Evolutionary conservation across 2,329 filamentous ascomycete species (phyloP), one percentile per base, ranked within the genome.

Genomic region (Hypoxylon sp.): DNA sequence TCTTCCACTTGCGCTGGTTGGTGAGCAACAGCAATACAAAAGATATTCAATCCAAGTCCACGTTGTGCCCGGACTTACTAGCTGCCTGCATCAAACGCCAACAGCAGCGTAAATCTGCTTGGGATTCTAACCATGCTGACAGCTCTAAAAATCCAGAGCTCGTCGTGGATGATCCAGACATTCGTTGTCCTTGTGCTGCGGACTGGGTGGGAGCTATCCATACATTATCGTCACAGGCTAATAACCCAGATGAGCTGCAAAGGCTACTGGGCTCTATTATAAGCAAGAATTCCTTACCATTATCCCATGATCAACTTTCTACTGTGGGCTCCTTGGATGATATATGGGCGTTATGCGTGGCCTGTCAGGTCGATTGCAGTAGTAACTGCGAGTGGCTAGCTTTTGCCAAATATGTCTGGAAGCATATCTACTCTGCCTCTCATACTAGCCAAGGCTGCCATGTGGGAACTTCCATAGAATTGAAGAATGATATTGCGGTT

Each of bases 301-400:
- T 52, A 14, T 38, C 49, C 11, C 1, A 11, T 9, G 30, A 38
- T 34, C 30, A 52, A 21, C 19, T 52, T 21, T 9, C 5, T 25
- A 11, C 30, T 3, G 19, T 36, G 3, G 30, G 49, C 32, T 38
- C 49, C 2, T 11, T 4, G n/a, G 49, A 52, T 23, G 49, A 30
- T 50, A 28, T 51, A n/a, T 51, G 49, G 49, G 49, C 49, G 5
- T 36, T 51, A 2, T 51, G 30, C 5, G n/a, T 38, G n/a, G 28
- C 30, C 19, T 52, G 32, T 19, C n/a, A 52, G 23, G 49, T 38
- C 4, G 30, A 38, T 38, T 38, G 49, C 11, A 52, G 17, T 23
- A 5, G n/a, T 10, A 17, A 52, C 17, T 52, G 32, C 30, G 49
- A 52, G 21, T 52, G 49, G 30, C 49, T 52, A 7, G 49, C 49